Evolutionary conservation across 805 yeast species (phyloP), one percentile per base, ranked within the genome.

Genomic region (Metschnikowia hibisci): DNA sequence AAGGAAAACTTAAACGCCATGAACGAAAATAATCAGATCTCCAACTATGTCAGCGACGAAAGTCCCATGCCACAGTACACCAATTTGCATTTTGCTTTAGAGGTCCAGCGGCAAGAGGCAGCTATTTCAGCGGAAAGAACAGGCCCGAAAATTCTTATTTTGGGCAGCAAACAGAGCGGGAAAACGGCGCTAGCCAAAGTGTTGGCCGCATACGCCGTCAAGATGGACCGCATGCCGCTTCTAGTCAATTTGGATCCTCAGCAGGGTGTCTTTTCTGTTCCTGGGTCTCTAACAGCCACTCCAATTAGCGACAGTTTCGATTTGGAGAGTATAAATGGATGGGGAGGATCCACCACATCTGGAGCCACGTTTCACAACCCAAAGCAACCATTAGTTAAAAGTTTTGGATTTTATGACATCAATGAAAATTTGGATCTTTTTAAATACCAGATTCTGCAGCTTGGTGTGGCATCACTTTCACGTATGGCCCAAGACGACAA

Each of bases 361-460:
- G 93, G 95, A 33, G 80, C 87, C 1, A 80, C 90, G 1, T 68
- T 74, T 47, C 80, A 84, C 49, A 90, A 86, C 60, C 86, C 87
- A n/a, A 87, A 87, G 60, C 95, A 87, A 61, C 97, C 98, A 0
- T 61, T 84, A n/a, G 91, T 85, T 7, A 82, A 84, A 55, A 81
- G 76, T 55, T 88, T 72, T 62, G 99, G 98, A 0, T 73, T 82
- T 41, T 86, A 82, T 38, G 63, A 69, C 29, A 71, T 78, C 10
- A 52, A 63, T 1, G 82, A 79, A 10, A 88, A 88, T 59, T 58
- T 74, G 33, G 74, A 72, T 33, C 69, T 74, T 41, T 88, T 78
- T 64, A 71, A 74, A 47, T 64, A 70, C 39, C 69, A 71, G 32
- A 50, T 80, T 1, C 58, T 77, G 1, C 71, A 75, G 45, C 63